Percentiles rank a stretch among this genome's conserved stretches.
Conservation (phyloP, 305 asterid species). For the Salvia sclarea region DNA sequence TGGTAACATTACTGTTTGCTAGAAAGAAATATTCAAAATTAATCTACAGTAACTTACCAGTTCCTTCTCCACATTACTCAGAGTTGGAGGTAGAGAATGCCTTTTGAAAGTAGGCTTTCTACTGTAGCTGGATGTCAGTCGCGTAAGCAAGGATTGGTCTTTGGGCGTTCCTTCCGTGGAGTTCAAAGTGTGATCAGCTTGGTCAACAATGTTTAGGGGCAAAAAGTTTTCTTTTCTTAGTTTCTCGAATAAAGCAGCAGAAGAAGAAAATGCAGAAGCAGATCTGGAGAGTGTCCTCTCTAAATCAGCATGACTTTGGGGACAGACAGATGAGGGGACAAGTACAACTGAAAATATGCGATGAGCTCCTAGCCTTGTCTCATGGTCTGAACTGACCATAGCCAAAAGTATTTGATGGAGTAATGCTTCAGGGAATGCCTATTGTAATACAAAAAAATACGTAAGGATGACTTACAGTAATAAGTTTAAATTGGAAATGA, state of each 20-base stretch:
- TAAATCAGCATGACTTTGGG: conserved; percentile 46
- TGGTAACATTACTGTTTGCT: conserved; percentile 13
- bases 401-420: conserved; percentile 76
- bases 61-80: conserved; percentile 52
- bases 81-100: conserved; percentile 44
- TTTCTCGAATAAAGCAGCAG: conserved; percentile 70
- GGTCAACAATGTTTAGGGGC: conserved; percentile 40
- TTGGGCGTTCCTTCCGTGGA: conserved; percentile 40
- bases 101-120: conserved; percentile 46
- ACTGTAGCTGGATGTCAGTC: conserved; percentile 60
- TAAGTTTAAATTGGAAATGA: neutral
- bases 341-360: conserved; percentile 79
- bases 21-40: conserved; percentile 24
- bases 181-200: conserved; percentile 38
- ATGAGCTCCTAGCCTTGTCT: conserved; percentile 77
- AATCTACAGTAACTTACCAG: conserved; percentile 42
- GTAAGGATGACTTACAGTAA: conserved; percentile 21
- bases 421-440: conserved; percentile 88
- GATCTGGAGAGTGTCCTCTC: conserved; percentile 74
- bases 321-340: conserved; percentile 78
- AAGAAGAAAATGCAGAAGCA: conserved; percentile 76
- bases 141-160: conserved; percentile 56
- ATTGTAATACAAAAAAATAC: conserved; percentile 22
- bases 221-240: conserved; percentile 45
- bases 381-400: conserved; percentile 78